Evolutionary conservation across 768 basidiomycete genomes (phyloP).

Genomic region (Dioszegia aurantiaca): DNA sequence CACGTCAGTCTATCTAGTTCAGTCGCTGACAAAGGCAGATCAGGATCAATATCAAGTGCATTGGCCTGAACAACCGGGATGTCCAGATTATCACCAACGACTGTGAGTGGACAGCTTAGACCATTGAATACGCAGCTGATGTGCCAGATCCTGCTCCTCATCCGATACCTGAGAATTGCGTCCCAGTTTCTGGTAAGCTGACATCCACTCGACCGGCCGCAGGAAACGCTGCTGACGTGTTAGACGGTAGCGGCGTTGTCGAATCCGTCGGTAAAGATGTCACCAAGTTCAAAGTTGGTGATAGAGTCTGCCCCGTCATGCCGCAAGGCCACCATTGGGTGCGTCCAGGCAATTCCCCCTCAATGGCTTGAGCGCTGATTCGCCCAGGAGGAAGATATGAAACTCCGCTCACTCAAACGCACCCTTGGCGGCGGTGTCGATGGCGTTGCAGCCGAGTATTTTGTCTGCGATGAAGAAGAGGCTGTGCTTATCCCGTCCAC

Average conservation of each 20-base stretch:
- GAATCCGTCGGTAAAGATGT: conserved; percentile 38
- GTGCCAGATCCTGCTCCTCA: conserved; percentile 39
- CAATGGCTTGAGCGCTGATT: too few species aligned
- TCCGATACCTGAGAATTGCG: conserved; percentile 32
- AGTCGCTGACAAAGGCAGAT: conserved; percentile 26
- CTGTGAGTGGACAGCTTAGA: background rate
- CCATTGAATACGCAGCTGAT: too few species aligned
- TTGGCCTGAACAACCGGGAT: conserved; percentile 48
- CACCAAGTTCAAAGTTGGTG: conserved; percentile 40
- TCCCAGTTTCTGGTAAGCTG: conserved; percentile 36
- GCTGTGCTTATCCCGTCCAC: conserved; percentile 62
- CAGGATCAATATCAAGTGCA: conserved; percentile 43
- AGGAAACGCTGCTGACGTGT: conserved; percentile 17
- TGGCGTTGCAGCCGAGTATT: conserved; percentile 44
- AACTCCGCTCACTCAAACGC: conserved; percentile 25
- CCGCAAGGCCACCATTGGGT: conserved; percentile 43
- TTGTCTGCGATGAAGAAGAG: conserved; percentile 40
- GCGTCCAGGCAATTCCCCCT: background rate
- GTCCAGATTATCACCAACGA: conserved; percentile 43
- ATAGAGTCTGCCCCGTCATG: conserved; percentile 36
- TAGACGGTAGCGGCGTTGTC: conserved; percentile 39
- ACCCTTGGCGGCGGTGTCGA: conserved; percentile 43
- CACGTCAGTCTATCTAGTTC: background rate
- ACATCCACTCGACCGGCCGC: too few species aligned
- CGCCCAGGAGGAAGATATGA: conserved; percentile 40